Evolutionary conservation across 2,329 filamentous ascomycete species (phyloP).

Genomic region (Bipolaris zeicola): DNA sequence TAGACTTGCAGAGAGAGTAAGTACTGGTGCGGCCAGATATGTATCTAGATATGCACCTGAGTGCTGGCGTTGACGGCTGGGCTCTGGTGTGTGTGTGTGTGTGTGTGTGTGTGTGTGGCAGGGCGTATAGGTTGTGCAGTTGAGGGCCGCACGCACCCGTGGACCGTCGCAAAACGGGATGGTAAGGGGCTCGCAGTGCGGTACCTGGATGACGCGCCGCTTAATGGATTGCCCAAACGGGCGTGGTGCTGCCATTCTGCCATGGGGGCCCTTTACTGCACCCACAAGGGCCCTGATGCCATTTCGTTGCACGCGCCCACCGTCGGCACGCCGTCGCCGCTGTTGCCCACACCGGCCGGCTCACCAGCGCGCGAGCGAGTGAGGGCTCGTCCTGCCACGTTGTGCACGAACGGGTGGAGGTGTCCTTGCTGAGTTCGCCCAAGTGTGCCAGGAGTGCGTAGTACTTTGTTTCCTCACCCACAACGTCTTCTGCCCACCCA

Average conservation of each 20-base stretch:
- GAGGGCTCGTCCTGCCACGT: no score
- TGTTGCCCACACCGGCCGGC: not conserved
- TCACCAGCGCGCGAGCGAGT: not conserved
- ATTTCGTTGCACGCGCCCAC: slow-evolving; percentile 19
- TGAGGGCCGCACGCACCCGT: no score
- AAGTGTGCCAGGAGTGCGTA: no score
- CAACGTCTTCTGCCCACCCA: no score
- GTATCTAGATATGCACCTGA: no score
- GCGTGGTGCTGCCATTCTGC: slow-evolving; percentile 12
- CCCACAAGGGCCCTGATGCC: slow-evolving; percentile 6
- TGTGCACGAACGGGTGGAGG: no score
- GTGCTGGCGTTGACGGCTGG: not conserved
- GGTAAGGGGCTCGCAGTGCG: slow-evolving; percentile 38
- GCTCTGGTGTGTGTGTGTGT: not conserved
- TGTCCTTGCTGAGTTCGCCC: no score
- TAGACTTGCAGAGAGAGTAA: no score
- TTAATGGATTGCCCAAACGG: slow-evolving; percentile 16
- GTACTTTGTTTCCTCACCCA: no score
- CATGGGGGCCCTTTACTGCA: no score
- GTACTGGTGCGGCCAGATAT: no score
- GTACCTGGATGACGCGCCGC: slow-evolving; percentile 45
- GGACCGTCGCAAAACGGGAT: slow-evolving; percentile 9
- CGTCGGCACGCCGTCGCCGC: slow-evolving; percentile 10
- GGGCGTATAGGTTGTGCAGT: slow-evolving; percentile 1
- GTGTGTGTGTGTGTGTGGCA: slow-evolving; percentile 3